These are phyloP conservation scores for Fusarium tanahbumbuense DNA, from an alignment of 2,329 filamentous ascomycete species.

Conservation along the genomic window DNA sequence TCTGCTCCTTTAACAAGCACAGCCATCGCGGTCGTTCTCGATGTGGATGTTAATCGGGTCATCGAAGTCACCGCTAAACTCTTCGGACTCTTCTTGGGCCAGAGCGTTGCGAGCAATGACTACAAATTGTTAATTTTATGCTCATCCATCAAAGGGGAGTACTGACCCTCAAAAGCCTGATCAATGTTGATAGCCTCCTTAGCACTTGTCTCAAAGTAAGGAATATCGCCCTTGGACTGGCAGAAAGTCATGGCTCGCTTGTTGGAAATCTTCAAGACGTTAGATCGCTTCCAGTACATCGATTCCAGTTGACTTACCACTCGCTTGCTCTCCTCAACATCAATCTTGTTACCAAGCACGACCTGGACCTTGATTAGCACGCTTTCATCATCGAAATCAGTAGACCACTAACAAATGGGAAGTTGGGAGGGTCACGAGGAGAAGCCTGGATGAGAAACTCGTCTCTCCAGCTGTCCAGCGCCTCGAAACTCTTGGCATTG, in stretches of 20 bases:
- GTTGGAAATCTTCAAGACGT: slow-evolving; percentile 77
- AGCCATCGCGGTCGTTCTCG: slow-evolving; percentile 91
- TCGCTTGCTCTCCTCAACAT: slow-evolving; percentile 97
- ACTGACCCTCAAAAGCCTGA: slow-evolving; percentile 75
- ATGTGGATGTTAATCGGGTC: slow-evolving; percentile 99
- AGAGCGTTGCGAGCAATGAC: slow-evolving; percentile 97
- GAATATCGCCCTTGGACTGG: slow-evolving; percentile 95
- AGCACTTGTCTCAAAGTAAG: slow-evolving; percentile 98
- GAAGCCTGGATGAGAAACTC: slow-evolving; percentile 98
- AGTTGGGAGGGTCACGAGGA: slow-evolving; percentile 94
- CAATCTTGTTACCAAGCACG: slow-evolving; percentile 98
- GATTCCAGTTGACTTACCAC: slow-evolving; percentile 64
- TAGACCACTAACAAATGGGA: slow-evolving; percentile 87
- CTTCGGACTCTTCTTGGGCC: slow-evolving; percentile 95
- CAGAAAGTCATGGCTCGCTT: slow-evolving; percentile 98
- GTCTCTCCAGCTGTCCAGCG: slow-evolving; percentile 97
- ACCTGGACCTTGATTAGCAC: slow-evolving; percentile 66
- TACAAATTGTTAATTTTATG: slow-evolving; percentile 52
- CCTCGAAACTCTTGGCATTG: slow-evolving; percentile 99
- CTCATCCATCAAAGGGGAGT: background rate
- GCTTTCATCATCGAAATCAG: background rate
- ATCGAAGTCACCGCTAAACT: slow-evolving; percentile 96
- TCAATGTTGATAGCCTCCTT: slow-evolving; percentile 99
- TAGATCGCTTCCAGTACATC: slow-evolving; percentile 7
- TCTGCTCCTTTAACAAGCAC: slow-evolving; percentile 76